These are phyloP conservation scores for Penicillium fimorum DNA, from an alignment of 495 filamentous ascomycete genomes.

Conservation along the genomic window DNA sequence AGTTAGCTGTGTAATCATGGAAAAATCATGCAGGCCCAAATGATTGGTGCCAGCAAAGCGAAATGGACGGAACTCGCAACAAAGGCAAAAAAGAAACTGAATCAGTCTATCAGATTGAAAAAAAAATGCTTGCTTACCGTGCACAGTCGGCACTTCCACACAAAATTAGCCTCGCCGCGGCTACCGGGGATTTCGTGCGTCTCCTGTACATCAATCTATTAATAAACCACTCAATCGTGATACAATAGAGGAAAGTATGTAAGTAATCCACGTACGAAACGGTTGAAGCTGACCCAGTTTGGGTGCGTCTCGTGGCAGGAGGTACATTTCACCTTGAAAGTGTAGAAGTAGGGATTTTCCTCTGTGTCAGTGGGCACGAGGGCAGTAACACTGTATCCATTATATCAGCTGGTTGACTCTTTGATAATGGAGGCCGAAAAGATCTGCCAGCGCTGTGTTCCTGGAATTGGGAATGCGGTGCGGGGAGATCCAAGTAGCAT, in stretches of 20 bases:
- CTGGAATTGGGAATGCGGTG: slow-evolving; percentile 4
- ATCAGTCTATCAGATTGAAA: background rate
- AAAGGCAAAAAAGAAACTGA: background rate
- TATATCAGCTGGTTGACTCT: slow-evolving; percentile 12
- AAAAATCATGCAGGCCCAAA: background rate
- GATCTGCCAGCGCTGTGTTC: background rate
- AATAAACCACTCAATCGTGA: background rate
- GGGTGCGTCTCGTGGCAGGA: slow-evolving; percentile 89
- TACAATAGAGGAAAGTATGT: background rate
- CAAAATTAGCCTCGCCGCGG: slow-evolving; percentile 94
- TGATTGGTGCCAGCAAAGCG: background rate
- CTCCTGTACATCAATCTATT: slow-evolving; percentile 55
- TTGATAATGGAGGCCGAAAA: background rate
- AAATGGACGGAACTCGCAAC: slow-evolving; percentile 2
- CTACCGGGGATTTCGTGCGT: slow-evolving; percentile 83
- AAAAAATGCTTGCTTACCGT: slow-evolving; percentile 48
- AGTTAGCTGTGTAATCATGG: slow-evolving; percentile 1
- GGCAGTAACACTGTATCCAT: slow-evolving; percentile 69
- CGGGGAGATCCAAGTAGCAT: background rate
- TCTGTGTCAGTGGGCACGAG: slow-evolving; percentile 79
- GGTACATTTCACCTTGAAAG: slow-evolving; percentile 94
- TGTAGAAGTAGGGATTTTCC: slow-evolving; percentile 86
- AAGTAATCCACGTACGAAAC: slow-evolving; percentile 65
- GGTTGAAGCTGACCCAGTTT: slow-evolving; percentile 82
- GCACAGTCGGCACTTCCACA: slow-evolving; percentile 96